Conservation (phyloP, 208 protist genomes). For the Giardia muris region DNA sequence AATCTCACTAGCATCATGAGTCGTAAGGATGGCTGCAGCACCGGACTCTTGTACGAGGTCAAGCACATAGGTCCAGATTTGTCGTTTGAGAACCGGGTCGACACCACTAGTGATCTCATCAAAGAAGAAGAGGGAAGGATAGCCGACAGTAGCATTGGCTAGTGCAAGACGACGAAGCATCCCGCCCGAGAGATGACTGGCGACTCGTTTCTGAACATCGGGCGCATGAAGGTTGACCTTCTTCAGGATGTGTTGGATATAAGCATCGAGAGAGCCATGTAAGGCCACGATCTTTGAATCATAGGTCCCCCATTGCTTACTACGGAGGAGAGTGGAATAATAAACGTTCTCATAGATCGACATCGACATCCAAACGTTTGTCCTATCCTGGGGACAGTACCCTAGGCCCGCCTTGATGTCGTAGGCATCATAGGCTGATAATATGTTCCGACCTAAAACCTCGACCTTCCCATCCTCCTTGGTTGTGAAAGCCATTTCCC, state of each 20-base stretch:
- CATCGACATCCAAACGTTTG: conserved; percentile 19
- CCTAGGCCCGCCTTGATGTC: not conserved
- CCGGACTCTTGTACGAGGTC: not conserved
- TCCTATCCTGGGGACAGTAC: not conserved
- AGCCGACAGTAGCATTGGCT: not conserved
- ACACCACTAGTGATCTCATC: conserved; percentile 20
- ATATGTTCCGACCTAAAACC: not conserved
- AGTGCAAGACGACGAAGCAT: conserved; percentile 11
- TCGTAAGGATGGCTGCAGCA: not conserved
- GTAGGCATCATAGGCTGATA: conserved; percentile 11
- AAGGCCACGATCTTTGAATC: not conserved
- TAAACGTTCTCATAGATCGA: not conserved
- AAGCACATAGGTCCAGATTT: conserved; percentile 4
- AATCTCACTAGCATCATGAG: not conserved
- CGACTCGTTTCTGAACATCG: not conserved
- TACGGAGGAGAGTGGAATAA: not conserved
- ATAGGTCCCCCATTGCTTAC: not conserved
- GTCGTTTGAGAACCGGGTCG: conserved; percentile 7
- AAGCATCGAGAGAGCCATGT: not conserved
- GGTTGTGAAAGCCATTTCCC: not conserved
- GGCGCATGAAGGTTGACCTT: not conserved
- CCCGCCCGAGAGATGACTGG: not conserved
- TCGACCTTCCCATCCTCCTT: not conserved
- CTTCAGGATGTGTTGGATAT: not conserved
- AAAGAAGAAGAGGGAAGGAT: not conserved